Evolutionary conservation across 148 eudicot species (phyloP), one percentile per base, ranked within the genome.

Genomic region (Cornus controversa): DNA sequence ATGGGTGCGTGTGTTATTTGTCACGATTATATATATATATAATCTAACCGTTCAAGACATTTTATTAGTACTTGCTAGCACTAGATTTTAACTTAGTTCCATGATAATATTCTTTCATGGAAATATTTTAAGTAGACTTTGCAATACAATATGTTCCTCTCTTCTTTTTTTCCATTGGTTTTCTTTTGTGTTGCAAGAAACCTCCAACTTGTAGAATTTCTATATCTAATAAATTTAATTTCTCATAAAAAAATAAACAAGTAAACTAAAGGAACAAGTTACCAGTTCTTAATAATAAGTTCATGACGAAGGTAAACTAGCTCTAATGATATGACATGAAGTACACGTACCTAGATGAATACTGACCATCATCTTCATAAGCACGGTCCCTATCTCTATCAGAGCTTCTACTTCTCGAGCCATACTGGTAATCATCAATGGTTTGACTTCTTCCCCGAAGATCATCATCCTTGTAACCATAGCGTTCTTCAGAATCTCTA

Each of bases 331-430:
- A 50, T 37, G 8, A 31, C 34, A 75, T 62, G 27, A 68, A 29
- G 10, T 53, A 20, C 36, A 80, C 85, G 80, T 80, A 96, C 99
- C 95, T 85, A 73, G 95, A 86, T 74, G 99, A 92, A 70, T 89
- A 88, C 67, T 82, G 92, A 66, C 92, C 97, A 80, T 93, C 94
- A 74, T 90, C 97, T 77, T 92, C 98, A 82, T 85, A 89, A 75
- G 84, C 80, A 73, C 86, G 92, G 65, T 86, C 91, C 76, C 89
- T 88, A 24, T 93, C 88, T 81, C 88, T 86, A 70, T 93, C 97
- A 82, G 86, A 87, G 80, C 99, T 96, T 84, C 92, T 92, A 86
- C 94, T 86, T 81, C 95, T 93, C 63, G 91, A 87, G 67, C 87
- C 91, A 87, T 86, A 77, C 53, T 78, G 85, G 69, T 88, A 77